A percentile compares a stretch with the other conserved stretches of the same genome.
Conservation (phyloP, 768 basidiomycete species). For the Leccinum subtestaceum region DNA sequence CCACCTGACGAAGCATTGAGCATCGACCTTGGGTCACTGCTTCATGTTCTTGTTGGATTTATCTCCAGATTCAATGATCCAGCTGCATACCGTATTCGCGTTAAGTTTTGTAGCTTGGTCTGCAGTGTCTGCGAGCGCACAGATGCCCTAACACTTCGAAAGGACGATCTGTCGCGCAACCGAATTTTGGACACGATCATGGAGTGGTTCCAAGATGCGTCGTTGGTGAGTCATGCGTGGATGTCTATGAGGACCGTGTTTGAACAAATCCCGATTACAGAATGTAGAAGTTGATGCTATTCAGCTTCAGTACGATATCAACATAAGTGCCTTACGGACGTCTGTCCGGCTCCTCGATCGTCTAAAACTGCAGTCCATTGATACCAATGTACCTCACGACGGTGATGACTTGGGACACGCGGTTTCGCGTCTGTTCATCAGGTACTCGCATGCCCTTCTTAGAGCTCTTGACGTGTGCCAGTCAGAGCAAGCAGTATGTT, state of each 20-base stretch:
- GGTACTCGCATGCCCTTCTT: conserved; percentile 66
- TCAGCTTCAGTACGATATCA: conserved; percentile 59
- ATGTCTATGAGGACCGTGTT: background rate
- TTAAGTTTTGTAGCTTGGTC: conserved; percentile 72
- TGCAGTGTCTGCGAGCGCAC: conserved; percentile 64
- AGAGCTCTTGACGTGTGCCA: conserved; percentile 56
- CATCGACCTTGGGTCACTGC: conserved; percentile 60
- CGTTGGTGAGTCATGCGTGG: conserved; percentile 40
- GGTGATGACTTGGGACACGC: conserved; percentile 67
- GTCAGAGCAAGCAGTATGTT: conserved; percentile 43
- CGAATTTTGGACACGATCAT: conserved; percentile 72
- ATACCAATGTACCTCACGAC: conserved; percentile 45
- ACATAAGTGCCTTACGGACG: conserved; percentile 70
- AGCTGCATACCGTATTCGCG: conserved; percentile 59
- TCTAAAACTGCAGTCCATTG: conserved; percentile 61
- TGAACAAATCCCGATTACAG: conserved; percentile 22
- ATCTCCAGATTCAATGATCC: conserved; percentile 59
- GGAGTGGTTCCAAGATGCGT: conserved; percentile 68
- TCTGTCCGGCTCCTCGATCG: conserved; percentile 74
- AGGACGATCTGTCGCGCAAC: conserved; percentile 65
- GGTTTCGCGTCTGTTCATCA: conserved; percentile 75
- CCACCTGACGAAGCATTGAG: conserved; percentile 57
- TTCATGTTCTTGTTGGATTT: conserved; percentile 60
- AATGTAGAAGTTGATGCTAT: conserved; percentile 37
- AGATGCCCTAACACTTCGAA: conserved; percentile 61